Evolutionary conservation across 495 filamentous ascomycete species (phyloP), one percentile per base, ranked within the genome.

Genomic region (Podospora didyma): DNA sequence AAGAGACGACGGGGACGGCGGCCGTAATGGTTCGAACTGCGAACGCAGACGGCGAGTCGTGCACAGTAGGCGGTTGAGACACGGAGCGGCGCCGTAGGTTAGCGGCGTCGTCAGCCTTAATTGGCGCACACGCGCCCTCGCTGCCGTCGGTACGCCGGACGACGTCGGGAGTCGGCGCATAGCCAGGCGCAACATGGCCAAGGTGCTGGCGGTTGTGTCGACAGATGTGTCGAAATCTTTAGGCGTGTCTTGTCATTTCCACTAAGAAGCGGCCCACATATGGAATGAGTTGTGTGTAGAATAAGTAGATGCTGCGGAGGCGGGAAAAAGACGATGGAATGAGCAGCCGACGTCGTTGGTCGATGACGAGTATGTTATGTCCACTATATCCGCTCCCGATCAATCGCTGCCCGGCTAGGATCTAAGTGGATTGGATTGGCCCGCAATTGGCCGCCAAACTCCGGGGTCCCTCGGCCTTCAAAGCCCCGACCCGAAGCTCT

Each of bases 1-100:
- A 35, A 97, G 79, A n/a, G 86, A 87, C 50, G 77, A 78, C 2
- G 93, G 93, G 5, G 88, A 81, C 2, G 92, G 92, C 19, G 93
- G 93, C 7, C 79, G 81, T 49, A 96, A 83, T n/a, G 88, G 83
- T 55, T 86, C 78, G 72, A 87, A 90, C 45, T 63, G 65, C 7
- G 23, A 17, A 4, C 23, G 23, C 3, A 28, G 46, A 14, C 23
- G 46, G 11, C 21, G 9, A 10, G 46, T 53, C 22, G 51, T 22
- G 51, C 37, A 44, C 2, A 53, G 51, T 14, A 28, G 14, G 19
- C 51, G 51, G 22, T 7, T 10, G 3, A 24, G 23, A 19, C 7
- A 19, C 17, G 21, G 44, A 7, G 21, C 44, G 19, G 10, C 44
- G 9, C 1, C 10, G 17, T 17, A 17, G 41, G 21, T 12, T 10